These are phyloP conservation scores for Tritrichomonas musculus DNA, from an alignment of 208 protist genomes.

Conservation along the genomic window DNA sequence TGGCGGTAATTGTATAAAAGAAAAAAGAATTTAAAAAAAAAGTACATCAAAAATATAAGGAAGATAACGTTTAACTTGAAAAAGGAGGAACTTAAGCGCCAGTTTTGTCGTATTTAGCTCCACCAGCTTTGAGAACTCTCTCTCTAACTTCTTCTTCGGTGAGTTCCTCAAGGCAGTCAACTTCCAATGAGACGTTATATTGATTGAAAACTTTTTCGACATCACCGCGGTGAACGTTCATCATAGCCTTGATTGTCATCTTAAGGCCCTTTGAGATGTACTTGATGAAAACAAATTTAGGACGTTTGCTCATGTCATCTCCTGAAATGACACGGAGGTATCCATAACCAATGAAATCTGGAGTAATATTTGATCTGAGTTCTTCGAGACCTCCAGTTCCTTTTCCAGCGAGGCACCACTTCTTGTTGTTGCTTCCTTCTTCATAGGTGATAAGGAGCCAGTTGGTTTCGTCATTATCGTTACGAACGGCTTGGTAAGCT, in stretches of 20 bases:
- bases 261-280: background rate
- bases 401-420: background rate
- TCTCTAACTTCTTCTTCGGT: background rate
- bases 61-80: background rate
- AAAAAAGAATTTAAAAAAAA: background rate
- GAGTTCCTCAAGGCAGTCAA: background rate
- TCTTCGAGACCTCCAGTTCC: background rate
- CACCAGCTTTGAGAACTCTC: background rate
- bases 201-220: background rate
- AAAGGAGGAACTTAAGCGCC: too few species aligned
- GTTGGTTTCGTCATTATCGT: background rate
- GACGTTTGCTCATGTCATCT: background rate
- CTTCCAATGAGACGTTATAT: background rate
- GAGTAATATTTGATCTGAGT: background rate
- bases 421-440: background rate
- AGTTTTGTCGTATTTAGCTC: background rate
- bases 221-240: background rate
- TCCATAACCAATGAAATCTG: background rate
- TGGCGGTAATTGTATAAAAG: too few species aligned
- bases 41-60: background rate
- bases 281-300: slow-evolving; percentile 26
- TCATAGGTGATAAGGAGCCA: slow-evolving; percentile 6
- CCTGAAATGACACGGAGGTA: background rate
- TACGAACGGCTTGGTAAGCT: background rate
- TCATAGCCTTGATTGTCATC: background rate